phyloP scores from a whole-genome alignment of 164 flowering plant species.

The Kalanchoe fedtschenkoi region DNA sequence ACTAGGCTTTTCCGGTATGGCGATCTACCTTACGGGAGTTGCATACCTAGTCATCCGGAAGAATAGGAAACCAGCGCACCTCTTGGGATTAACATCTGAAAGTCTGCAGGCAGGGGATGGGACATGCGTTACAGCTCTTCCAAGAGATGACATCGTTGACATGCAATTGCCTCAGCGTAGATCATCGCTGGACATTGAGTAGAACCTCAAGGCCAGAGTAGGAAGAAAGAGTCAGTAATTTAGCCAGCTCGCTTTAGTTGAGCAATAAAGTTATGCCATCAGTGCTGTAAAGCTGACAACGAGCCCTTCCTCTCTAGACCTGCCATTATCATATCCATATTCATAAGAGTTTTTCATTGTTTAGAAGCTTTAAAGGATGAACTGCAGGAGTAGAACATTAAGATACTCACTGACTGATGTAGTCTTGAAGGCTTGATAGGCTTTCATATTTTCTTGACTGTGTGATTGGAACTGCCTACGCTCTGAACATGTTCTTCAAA shows the following conservation, averaged over 20 bases:
- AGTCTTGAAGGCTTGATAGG: too few relatives aligned
- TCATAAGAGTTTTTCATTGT: too few relatives aligned
- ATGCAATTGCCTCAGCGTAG: conserved; percentile 70
- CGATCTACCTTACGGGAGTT: conserved; percentile 58
- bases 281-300: too few relatives aligned
- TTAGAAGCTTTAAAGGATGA: too few relatives aligned
- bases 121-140: conserved; percentile 23
- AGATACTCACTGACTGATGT: too few relatives aligned
- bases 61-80: conserved; percentile 32
- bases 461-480: too few relatives aligned
- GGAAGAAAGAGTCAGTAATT: not conserved
- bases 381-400: too few relatives aligned
- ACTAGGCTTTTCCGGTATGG: conserved; percentile 50
- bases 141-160: conserved; percentile 65
- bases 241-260: not conserved
- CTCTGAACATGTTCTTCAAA: too few relatives aligned
- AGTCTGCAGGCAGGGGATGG: conserved; percentile 12
- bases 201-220: not conserved
- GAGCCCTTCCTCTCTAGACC: too few relatives aligned
- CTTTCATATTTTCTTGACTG: too few relatives aligned
- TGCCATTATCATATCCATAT: too few relatives aligned
- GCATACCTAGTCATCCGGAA: conserved; percentile 56
- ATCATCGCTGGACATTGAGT: conserved; percentile 17
- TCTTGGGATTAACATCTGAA: conserved; percentile 38
- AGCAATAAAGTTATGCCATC: too few relatives aligned